Conservation (phyloP, 2,329 filamentous ascomycete species). For the Penicillium expansum region DNA sequence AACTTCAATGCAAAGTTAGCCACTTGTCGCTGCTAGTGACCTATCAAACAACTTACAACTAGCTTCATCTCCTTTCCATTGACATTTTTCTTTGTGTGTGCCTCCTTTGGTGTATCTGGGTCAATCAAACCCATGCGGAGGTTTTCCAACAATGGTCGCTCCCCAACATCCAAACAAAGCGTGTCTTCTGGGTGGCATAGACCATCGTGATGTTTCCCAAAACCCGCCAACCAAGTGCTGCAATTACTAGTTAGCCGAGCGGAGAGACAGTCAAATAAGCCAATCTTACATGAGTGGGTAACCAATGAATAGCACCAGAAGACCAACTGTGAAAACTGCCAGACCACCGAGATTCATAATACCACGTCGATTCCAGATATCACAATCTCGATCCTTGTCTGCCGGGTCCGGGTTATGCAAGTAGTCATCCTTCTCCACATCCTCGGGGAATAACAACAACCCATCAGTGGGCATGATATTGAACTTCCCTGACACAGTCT, state of each 20-base stretch:
- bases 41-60: constrained; percentile 48
- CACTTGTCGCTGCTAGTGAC: too few species aligned
- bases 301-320: constrained; percentile 65
- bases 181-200: constrained; percentile 40
- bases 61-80: constrained; percentile 63
- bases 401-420: constrained; percentile 68
- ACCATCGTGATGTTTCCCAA: constrained; percentile 28
- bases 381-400: constrained; percentile 60
- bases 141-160: constrained; percentile 57
- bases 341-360: constrained; percentile 64
- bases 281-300: constrained; percentile 65
- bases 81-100: constrained; percentile 53
- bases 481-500: constrained; percentile 71
- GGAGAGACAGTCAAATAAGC: neutral
- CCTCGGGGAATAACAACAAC: constrained; percentile 66
- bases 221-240: constrained; percentile 58
- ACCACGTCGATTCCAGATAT: constrained; percentile 64
- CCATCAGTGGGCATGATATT: constrained; percentile 68
- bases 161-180: constrained; percentile 51
- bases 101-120: constrained; percentile 62
- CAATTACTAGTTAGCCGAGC: neutral
- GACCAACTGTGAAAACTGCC: constrained; percentile 56
- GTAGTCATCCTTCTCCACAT: constrained; percentile 71
- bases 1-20: constrained; percentile 45
- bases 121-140: constrained; percentile 62